Evolutionary conservation across 2,329 filamentous ascomycete species (phyloP).

Genomic region (Neurospora crassa): DNA sequence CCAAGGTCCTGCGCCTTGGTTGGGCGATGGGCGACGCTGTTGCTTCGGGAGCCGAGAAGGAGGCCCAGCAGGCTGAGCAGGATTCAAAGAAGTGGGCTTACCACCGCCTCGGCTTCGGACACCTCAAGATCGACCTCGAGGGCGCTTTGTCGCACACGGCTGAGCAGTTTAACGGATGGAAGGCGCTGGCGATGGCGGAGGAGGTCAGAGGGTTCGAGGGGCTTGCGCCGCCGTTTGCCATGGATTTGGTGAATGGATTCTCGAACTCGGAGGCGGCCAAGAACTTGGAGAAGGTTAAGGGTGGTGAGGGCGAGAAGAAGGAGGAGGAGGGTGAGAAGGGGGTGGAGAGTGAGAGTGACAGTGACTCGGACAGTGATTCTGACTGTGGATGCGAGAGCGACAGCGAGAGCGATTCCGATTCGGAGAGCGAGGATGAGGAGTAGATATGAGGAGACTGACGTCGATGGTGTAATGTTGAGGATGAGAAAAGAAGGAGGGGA

Average conservation of each 20-base stretch:
- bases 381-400: not conserved
- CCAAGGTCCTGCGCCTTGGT: not conserved
- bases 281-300: not conserved
- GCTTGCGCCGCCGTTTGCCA: not conserved
- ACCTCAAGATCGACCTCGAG: not conserved
- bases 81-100: not conserved
- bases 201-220: not conserved
- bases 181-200: not conserved
- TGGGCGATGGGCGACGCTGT: not conserved
- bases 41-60: not conserved
- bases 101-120: not conserved
- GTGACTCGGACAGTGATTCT: not conserved
- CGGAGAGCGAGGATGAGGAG: not conserved
- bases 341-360: not conserved
- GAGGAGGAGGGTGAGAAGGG: not conserved
- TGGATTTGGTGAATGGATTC: not conserved
- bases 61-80: not conserved
- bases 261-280: not conserved
- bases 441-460: not conserved
- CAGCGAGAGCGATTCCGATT: not conserved
- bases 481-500: not conserved
- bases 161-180: not conserved
- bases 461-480: not conserved
- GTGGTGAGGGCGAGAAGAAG: not conserved
- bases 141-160: not conserved